Conservation (phyloP, 305 asterid species). For the Fraxinus velutina region DNA sequence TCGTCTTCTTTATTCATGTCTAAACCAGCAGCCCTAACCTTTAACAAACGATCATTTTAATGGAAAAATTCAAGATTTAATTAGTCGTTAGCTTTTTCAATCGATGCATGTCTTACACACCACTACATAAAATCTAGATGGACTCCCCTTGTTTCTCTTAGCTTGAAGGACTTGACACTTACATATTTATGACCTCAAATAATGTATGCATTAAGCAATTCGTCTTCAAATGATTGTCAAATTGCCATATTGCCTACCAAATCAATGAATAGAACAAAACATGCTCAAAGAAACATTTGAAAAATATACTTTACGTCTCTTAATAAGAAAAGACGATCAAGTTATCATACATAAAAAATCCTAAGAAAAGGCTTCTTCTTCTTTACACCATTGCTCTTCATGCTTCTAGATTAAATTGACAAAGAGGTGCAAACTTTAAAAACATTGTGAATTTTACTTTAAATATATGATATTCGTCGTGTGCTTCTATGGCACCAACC, state of each 20-base stretch:
- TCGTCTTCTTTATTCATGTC: neutral
- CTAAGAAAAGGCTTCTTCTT: neutral
- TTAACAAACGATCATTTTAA: neutral
- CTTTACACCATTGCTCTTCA: neutral
- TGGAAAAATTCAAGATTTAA: neutral
- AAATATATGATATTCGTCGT: neutral
- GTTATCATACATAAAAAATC: neutral
- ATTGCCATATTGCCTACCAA: neutral
- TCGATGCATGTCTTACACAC: neutral
- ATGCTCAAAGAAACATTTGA: neutral
- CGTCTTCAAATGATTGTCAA: neutral
- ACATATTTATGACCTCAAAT: neutral
- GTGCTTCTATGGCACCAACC: conserved; percentile 33
- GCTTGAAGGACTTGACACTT: neutral
- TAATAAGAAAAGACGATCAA: neutral
- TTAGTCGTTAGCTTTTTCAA: neutral
- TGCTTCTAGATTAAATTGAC: neutral
- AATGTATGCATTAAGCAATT: neutral
- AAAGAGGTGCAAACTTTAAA: neutral
- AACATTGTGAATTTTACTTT: neutral
- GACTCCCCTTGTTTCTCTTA: neutral
- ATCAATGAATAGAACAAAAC: neutral
- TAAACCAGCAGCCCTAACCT: neutral
- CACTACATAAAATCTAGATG: neutral
- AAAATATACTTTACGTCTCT: neutral